These are phyloP conservation scores for Pseudogymnoascus pannorum DNA, from an alignment of 2,329 filamentous ascomycete species.

Conservation along the genomic window DNA sequence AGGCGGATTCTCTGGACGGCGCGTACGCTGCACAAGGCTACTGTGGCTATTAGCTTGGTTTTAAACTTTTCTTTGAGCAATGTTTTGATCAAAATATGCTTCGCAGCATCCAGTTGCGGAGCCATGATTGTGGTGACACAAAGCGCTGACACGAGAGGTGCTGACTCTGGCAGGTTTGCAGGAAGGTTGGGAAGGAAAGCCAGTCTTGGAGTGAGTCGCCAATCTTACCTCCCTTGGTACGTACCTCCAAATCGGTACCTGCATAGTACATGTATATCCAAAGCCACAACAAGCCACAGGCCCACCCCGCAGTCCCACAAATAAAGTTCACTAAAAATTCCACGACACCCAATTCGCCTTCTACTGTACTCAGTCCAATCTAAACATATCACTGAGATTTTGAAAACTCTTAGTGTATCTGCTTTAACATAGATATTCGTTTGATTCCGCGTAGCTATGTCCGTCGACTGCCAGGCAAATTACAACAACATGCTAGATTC, in stretches of 20 bases:
- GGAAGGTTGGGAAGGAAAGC: background rate
- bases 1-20: background rate
- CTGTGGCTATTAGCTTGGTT: constrained; percentile 19
- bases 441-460: too few species aligned
- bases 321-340: background rate
- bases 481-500: too few species aligned
- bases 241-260: background rate
- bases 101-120: constrained; percentile 6
- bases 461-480: too few species aligned
- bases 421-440: too few species aligned
- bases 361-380: too few species aligned
- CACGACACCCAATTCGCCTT: background rate
- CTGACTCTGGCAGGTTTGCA: background rate
- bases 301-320: background rate
- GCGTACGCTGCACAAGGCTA: constrained; percentile 10
- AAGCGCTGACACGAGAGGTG: background rate
- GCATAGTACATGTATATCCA: background rate
- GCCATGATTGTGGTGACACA: background rate
- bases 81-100: constrained; percentile 16
- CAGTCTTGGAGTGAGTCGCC: background rate
- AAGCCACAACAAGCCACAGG: background rate
- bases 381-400: too few species aligned
- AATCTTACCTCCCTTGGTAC: background rate
- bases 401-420: too few species aligned
- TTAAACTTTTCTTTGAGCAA: constrained; percentile 17